These are phyloP conservation scores for Nakazawaea sp. DNA, from an alignment of 805 yeast genomes.

Conservation along the genomic window DNA sequence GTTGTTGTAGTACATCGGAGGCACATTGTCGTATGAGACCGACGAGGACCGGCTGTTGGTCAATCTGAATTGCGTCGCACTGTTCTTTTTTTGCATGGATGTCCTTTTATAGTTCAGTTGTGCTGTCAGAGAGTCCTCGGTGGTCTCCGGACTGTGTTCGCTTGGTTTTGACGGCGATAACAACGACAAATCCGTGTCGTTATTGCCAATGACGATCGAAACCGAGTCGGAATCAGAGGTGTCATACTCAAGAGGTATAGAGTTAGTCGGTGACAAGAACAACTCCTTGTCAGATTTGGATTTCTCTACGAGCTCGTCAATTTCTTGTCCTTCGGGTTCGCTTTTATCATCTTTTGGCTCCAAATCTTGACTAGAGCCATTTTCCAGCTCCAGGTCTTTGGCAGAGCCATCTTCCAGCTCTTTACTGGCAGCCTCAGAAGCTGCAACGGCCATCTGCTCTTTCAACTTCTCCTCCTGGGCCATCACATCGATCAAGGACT, in stretches of 20 bases:
- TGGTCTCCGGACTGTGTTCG: background rate
- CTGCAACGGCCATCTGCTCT: background rate
- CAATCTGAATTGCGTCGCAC: slow-evolving; percentile 4
- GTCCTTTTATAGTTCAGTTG: background rate
- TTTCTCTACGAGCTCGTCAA: background rate
- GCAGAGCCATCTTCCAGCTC: background rate
- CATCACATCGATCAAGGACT: slow-evolving; percentile 11
- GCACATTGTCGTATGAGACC: slow-evolving; percentile 3
- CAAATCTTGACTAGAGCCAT: background rate
- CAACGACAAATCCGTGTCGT: slow-evolving; percentile 3
- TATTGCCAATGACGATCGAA: slow-evolving; percentile 8
- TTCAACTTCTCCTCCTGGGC: slow-evolving; percentile 1
- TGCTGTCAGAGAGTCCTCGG: background rate
- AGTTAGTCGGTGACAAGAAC: background rate
- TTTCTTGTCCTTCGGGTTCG: background rate
- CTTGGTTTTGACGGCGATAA: slow-evolving; percentile 1
- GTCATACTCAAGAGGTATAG: slow-evolving; percentile 4
- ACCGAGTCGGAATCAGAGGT: slow-evolving; percentile 9
- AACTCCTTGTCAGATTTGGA: background rate
- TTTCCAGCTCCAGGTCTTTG: background rate
- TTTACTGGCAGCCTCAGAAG: background rate
- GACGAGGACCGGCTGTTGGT: slow-evolving; percentile 11
- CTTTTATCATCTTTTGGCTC: background rate
- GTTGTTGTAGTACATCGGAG: slow-evolving; percentile 1
- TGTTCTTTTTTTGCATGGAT: slow-evolving; percentile 3